Conservation (phyloP, 768 basidiomycete genomes). For the Kwoniella pini region DNA sequence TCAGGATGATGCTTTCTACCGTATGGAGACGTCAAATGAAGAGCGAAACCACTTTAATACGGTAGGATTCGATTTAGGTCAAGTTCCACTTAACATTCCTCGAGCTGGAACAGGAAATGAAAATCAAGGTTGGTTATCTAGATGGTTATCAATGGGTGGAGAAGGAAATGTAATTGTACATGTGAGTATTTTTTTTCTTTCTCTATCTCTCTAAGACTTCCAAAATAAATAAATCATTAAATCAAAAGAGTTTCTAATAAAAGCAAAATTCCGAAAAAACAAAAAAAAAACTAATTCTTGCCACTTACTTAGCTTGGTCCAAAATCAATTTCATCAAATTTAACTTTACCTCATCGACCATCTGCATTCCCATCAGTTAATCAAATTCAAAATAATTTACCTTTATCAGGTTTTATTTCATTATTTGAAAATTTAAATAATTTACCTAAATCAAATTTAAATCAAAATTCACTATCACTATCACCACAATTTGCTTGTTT, state of each 20-base stretch:
- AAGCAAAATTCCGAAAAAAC: no score
- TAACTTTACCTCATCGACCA: constrained; percentile 49
- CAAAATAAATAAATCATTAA: neutral
- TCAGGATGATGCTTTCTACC: neutral
- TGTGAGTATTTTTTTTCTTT: constrained; percentile 27
- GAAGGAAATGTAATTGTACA: constrained; percentile 39
- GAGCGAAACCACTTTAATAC: neutral
- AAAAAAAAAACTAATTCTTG: neutral
- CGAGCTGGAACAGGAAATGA: neutral
- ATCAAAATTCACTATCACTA: no score
- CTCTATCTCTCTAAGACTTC: neutral
- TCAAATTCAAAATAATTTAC: constrained; percentile 25
- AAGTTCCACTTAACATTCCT: constrained; percentile 1
- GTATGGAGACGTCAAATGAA: neutral
- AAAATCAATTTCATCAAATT: constrained; percentile 25
- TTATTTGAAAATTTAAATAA: constrained; percentile 21
- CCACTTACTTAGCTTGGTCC: neutral
- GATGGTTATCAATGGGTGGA: constrained; percentile 43
- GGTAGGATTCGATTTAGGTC: constrained; percentile 1
- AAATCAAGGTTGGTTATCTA: constrained; percentile 24
- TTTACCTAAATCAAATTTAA: neutral
- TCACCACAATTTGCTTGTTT: constrained; percentile 25
- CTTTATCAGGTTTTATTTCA: constrained; percentile 32
- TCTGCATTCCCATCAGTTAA: constrained; percentile 43
- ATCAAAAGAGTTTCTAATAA: no score